Evolutionary conservation across 768 basidiomycete genomes (phyloP).

Genomic region (Kwoniella bestiolae): DNA sequence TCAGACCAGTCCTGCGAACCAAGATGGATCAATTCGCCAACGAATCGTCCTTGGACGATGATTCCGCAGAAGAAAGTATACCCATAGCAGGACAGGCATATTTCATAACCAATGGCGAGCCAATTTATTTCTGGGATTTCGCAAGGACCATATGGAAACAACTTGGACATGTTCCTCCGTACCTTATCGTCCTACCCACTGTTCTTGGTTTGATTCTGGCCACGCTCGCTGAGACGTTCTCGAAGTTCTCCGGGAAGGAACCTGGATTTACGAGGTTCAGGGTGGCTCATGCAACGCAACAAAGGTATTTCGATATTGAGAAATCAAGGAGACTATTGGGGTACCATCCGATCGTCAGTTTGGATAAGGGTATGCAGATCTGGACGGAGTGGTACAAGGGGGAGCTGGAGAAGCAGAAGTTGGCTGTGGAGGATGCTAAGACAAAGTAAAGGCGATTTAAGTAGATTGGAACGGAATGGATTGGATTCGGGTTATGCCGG

Average conservation of each 20-base stretch:
- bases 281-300: slow-evolving; percentile 76
- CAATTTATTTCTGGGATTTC: slow-evolving; percentile 95
- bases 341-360: slow-evolving; percentile 86
- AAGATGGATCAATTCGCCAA: slow-evolving; percentile 77
- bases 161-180: slow-evolving; percentile 63
- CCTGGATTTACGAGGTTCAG: slow-evolving; percentile 84
- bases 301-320: slow-evolving; percentile 91
- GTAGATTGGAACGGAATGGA: no score
- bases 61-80: slow-evolving; percentile 55
- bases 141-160: slow-evolving; percentile 73
- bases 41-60: slow-evolving; percentile 53
- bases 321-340: slow-evolving; percentile 78
- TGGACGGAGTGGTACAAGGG: slow-evolving; percentile 49
- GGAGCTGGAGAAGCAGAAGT: slow-evolving; percentile 42
- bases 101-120: slow-evolving; percentile 97
- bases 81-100: slow-evolving; percentile 90
- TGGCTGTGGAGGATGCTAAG: slow-evolving; percentile 34
- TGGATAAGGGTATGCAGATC: slow-evolving; percentile 82
- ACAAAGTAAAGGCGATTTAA: slow-evolving; percentile 47
- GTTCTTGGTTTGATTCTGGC: slow-evolving; percentile 73
- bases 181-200: slow-evolving; percentile 65
- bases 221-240: slow-evolving; percentile 71
- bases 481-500: no score
- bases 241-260: slow-evolving; percentile 74
- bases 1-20: slow-evolving; percentile 69